Evolutionary conservation across 495 filamentous ascomycete genomes (phyloP).

Genomic region (Niebla homalea): DNA sequence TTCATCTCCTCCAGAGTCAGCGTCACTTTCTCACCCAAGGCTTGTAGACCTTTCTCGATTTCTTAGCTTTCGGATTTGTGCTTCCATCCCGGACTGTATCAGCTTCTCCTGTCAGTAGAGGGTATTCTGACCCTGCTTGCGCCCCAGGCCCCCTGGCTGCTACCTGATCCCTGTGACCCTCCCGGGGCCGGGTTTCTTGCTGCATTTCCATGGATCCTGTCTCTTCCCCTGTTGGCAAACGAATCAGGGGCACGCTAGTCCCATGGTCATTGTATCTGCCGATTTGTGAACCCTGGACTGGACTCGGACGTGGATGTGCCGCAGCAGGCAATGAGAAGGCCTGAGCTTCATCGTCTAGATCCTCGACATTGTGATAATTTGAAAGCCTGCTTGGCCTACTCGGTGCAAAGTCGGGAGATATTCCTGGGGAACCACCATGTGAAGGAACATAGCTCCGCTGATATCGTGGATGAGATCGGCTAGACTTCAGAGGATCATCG

Average conservation of each 20-base stretch:
- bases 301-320: background rate
- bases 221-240: slow-evolving; percentile 1
- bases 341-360: background rate
- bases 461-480: slow-evolving; percentile 1
- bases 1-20: background rate
- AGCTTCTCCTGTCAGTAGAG: background rate
- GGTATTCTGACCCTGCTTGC: background rate
- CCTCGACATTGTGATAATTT: background rate
- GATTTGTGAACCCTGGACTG: background rate
- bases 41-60: slow-evolving; percentile 4
- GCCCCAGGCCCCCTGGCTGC: slow-evolving; percentile 5
- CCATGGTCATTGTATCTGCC: slow-evolving; percentile 1
- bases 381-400: slow-evolving; percentile 2
- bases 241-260: slow-evolving; percentile 2
- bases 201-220: slow-evolving; percentile 1
- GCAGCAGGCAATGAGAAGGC: background rate
- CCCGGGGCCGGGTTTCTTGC: background rate
- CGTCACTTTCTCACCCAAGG: slow-evolving; percentile 1
- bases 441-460: background rate
- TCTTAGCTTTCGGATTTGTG: background rate
- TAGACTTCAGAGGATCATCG: background rate
- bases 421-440: background rate
- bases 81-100: slow-evolving; percentile 1
- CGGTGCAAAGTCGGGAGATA: slow-evolving; percentile 6
- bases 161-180: background rate